Evolutionary conservation across 169 alveolate species (phyloP), one percentile per base, ranked within the genome.

Genomic region (Plasmodium gaboni): DNA sequence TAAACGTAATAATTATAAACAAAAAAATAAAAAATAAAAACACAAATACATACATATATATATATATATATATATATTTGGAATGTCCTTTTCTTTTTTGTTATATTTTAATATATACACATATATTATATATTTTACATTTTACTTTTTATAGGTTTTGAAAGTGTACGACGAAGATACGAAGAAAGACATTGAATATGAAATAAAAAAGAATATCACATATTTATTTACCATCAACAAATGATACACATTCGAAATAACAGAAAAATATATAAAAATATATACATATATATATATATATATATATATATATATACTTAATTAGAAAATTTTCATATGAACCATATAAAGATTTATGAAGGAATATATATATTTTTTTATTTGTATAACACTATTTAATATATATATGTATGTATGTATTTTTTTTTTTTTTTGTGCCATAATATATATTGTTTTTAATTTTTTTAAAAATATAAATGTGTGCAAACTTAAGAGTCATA

Each of bases 151-250:
- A 13, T 51, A 51, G 60, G 60, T 85, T 26, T 59, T 85, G 28
- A 85, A 70, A 38, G 74, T 85, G n/a, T 57, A 57, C 42, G 91
- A 85, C 38, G 91, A 85, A 73, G 86, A 69, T 57, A 85, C 91
- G 44, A 38, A 85, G 6, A 85, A 85, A 46, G 74, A 85, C 8
- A 69, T 85, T 9, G 91, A 85, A 50, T 69, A 85, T 50, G 91
- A 85, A 69, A 46, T 85, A 15, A 85, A 85, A 51, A 85, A 68
- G 44, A 85, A 53, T 32, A 85, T 85, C 15, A 85, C 91, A 17
- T 85, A 85, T 71, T 64, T 85, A 6, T 85, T 85, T 63, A 85
- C 91, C 24, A 70, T 85, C 10, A 85, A 85, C 22, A 85, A 85
- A 48, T 85, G 70, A 57, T 48, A 32, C 6, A 32, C 42, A 32